These are phyloP conservation scores for Fomitopsis palustris DNA, from an alignment of 1,284 basidiomycete species.

Conservation along the genomic window DNA sequence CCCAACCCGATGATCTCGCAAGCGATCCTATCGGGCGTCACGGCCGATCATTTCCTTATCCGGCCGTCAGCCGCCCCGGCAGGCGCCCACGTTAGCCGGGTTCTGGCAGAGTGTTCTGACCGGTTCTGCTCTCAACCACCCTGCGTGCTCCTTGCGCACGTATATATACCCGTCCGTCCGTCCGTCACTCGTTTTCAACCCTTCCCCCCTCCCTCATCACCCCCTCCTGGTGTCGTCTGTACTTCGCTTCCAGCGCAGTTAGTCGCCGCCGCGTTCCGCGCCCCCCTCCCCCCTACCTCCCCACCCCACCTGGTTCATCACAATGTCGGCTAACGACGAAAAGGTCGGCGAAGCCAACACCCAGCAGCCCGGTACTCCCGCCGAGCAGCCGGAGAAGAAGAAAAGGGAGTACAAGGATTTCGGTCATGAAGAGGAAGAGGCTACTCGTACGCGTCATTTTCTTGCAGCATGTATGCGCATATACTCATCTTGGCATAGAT, in stretches of 20 bases:
- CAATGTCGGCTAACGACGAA: constrained; percentile 31
- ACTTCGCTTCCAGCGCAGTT: constrained; percentile 1
- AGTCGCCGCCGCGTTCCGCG: not conserved
- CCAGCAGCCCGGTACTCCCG: constrained; percentile 14
- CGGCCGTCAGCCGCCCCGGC: not conserved
- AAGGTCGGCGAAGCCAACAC: constrained; percentile 29
- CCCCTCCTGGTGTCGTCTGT: constrained; percentile 1
- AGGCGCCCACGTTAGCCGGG: not conserved
- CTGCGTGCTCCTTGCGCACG: not conserved
- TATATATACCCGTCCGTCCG: constrained; percentile 1
- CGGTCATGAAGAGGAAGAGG: constrained; percentile 69
- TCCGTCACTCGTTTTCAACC: not conserved
- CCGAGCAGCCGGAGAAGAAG: constrained; percentile 47
- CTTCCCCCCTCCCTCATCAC: not conserved
- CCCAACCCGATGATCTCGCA: not conserved
- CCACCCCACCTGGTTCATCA: constrained; percentile 5
- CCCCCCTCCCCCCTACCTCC: constrained; percentile 12
- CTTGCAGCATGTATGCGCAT: constrained; percentile 9
- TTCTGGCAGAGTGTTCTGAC: constrained; percentile 1
- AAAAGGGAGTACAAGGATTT: constrained; percentile 94
- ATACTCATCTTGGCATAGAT: constrained; percentile 40
- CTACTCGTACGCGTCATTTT: constrained; percentile 57
- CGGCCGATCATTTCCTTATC: not conserved
- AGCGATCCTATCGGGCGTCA: not conserved
- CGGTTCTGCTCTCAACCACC: constrained; percentile 1